Base-by-base conservation (phyloP, 306 rosid species). In the Lathyrus tuberosus region DNA sequence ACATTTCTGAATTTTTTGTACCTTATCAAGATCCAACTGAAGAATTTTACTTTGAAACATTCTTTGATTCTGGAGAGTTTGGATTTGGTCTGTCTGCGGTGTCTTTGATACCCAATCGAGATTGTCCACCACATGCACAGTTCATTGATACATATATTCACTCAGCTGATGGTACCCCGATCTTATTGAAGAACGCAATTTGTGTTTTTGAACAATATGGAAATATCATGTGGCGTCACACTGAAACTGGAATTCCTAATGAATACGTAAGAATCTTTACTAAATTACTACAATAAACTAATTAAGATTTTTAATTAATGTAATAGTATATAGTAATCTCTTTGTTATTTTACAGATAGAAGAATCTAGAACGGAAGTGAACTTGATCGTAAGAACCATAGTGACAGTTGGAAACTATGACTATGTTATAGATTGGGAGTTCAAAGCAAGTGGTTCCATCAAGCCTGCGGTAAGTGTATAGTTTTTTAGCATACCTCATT, bases 11-110 rank as follows among this genome's bases (percentile, higher is more conserved):
- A 65, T 8, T 81, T 10, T 81, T 77, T 5, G 85, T 81, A 40
- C 85, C 85, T 1, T 77, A 81, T 72, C 79, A 81, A 51, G 85
- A 81, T 43, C 85, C 85, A 6, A 38, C 80, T 1, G 85, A 77
- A 1, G 85, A 81, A 0, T 81, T 80, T 67, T 81, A 47, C 57
- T 77, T 69, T 1, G 77, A 77, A 67, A 77, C 82, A 0, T 77
- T 77, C 52, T 81, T 81, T 6, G 85, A 81, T n/a, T 51, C 77
- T 0, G 85, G 85, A 35, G 85, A 81, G 67, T 77, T 30, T 24
- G 48, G 85, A 8, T 81, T 81, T 13, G 85, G 82, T 18, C 70
- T 56, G 1, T 81, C 79, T 5, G 77, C 61, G 3, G 82, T 77
- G 0, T 31, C 85, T 1, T 20, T 81, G 70, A 48, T 37, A 3